Evolutionary conservation across 2,329 filamentous ascomycete genomes (phyloP), one percentile per base, ranked within the genome.

Genomic region (Aspergillus sp.): DNA sequence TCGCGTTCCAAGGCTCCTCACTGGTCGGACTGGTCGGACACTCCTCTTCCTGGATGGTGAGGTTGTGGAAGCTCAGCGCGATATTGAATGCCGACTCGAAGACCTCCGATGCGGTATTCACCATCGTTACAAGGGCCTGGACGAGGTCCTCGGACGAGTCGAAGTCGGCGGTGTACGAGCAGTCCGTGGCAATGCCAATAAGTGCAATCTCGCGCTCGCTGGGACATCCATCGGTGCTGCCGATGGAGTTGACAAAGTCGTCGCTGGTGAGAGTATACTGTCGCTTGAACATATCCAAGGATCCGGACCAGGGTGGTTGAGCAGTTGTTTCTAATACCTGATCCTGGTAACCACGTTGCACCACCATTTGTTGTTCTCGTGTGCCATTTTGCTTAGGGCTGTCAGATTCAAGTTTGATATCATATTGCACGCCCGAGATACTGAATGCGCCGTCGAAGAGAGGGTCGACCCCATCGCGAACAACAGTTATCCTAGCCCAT

Each of bases 71-170:
- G 39, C 90, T 91, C 19, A 98, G 84, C 0, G 92, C 92, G 69
- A 98, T 93, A 75, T 96, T 96, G 79, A 97, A 97, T 7, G 88
- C 90, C 67, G 81, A 85, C 73, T 98, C 93, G 69, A 93, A 97
- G 4, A 96, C 78, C 56, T 87, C 84, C 0, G 93, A 96, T 0
- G 93, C 93, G 27, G 86, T 80, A 75, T 95, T 96, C 73, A 98
- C 88, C 73, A 90, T 83, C 49, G 79, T 80, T 63, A 63, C 40
- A 0, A 68, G 44, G 27, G 58, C 57, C 6, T 57, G 57, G 83
- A 78, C 58, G 24, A 63, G 52, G 1, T 60, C 58, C 12, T 85
- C 80, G 27, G 82, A 82, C 21, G 81, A 84, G 62, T 86, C 83
- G 72, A 96, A 95, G 6, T 81, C 79, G 1, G 78, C 79, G 17